A percentile compares a stretch with the other conserved stretches of the same genome.
These are phyloP conservation scores for Cladorrhinum sp. DNA, from an alignment of 2,329 filamentous ascomycete genomes.

Conservation along the genomic window DNA sequence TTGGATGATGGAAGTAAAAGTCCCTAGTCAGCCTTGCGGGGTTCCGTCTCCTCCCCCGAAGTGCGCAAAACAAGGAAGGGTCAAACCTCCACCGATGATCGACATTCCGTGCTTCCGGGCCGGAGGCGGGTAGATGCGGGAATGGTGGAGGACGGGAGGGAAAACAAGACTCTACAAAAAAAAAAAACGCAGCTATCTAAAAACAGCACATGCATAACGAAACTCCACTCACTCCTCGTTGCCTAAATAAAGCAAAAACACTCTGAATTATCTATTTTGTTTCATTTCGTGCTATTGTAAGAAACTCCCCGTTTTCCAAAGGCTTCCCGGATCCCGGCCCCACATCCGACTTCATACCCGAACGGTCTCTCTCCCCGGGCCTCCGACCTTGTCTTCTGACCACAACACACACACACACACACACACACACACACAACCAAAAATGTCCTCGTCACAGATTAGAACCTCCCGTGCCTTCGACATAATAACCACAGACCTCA, in stretches of 20 bases:
- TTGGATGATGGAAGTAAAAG: neutral
- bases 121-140: neutral
- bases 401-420: neutral
- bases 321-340: neutral
- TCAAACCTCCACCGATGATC: neutral
- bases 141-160: neutral
- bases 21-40: neutral
- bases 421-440: neutral
- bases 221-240: neutral
- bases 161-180: neutral
- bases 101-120: neutral
- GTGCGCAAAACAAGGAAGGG: neutral
- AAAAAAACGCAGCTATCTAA: too few species aligned
- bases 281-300: too few species aligned
- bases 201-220: neutral
- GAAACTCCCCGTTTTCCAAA: too few species aligned
- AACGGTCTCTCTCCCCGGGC: neutral
- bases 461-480: slow-evolving; percentile 14
- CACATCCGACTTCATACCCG: neutral
- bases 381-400: neutral
- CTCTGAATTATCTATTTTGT: neutral
- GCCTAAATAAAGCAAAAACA: neutral
- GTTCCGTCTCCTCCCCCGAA: neutral
- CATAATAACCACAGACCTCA: slow-evolving; percentile 14
- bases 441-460: neutral